Evolutionary conservation across 1,284 basidiomycete genomes (phyloP).

Genomic region (Cystobasidium slooffiae): DNA sequence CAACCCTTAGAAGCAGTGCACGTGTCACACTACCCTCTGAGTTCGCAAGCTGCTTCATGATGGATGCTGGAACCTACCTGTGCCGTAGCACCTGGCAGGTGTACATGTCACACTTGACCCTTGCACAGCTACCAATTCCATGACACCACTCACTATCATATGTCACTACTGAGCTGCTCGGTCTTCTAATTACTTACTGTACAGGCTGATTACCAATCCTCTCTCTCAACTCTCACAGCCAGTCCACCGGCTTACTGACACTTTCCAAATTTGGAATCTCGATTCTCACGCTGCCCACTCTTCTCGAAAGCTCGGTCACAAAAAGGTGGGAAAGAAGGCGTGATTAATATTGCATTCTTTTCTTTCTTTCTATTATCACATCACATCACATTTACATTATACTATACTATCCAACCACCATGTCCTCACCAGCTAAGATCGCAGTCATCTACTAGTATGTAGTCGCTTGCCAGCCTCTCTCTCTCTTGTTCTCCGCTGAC

Average conservation of each 20-base stretch:
- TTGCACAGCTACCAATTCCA: too few species aligned
- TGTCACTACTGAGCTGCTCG: too few species aligned
- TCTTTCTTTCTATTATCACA: not conserved
- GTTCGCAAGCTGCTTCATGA: too few species aligned
- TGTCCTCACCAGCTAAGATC: slow-evolving; percentile 14
- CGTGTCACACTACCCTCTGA: too few species aligned
- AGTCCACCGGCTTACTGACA: not conserved
- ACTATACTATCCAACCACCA: not conserved
- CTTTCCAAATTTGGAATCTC: slow-evolving; percentile 18
- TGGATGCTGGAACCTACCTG: too few species aligned
- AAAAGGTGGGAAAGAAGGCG: not conserved
- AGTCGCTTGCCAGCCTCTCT: too few species aligned
- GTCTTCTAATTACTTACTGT: too few species aligned
- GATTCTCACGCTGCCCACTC: not conserved
- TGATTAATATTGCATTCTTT: not conserved
- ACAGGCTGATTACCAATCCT: too few species aligned
- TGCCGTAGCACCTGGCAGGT: too few species aligned
- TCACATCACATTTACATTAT: not conserved
- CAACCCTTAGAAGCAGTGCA: too few species aligned
- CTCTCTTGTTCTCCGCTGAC: not conserved
- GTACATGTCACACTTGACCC: too few species aligned
- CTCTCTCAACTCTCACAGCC: not conserved
- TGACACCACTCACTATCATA: too few species aligned
- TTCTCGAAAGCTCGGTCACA: not conserved
- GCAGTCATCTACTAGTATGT: slow-evolving; percentile 40